Evolutionary conservation across 1,284 basidiomycete species (phyloP).

Genomic region (Inonotus hispidus): DNA sequence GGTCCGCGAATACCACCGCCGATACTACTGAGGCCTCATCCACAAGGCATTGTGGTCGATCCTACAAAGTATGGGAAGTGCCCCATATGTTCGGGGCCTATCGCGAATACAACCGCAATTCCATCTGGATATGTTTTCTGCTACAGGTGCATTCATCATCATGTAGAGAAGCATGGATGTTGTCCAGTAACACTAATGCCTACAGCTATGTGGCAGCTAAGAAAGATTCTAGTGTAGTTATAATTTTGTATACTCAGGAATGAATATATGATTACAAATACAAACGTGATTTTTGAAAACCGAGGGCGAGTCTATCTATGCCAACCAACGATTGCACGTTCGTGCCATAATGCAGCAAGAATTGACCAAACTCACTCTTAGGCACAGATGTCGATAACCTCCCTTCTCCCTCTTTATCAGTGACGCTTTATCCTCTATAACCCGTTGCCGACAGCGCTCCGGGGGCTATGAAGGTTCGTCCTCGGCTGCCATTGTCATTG

Average conservation of each 20-base stretch:
- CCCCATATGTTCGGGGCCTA: slow-evolving; percentile 70
- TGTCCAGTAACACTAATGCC: slow-evolving; percentile 87
- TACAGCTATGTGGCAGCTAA: slow-evolving; percentile 72
- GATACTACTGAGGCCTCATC: slow-evolving; percentile 66
- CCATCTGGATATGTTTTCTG: slow-evolving; percentile 95
- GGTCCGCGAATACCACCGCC: slow-evolving; percentile 74
- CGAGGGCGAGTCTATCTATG: not conserved
- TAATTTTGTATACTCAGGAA: not conserved
- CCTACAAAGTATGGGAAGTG: slow-evolving; percentile 72
- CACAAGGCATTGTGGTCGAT: slow-evolving; percentile 56
- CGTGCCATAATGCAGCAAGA: slow-evolving; percentile 5
- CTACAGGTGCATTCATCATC: slow-evolving; percentile 87
- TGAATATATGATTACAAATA: not conserved
- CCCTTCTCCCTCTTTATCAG: not conserved
- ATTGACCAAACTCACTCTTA: not conserved
- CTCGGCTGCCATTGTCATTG: not conserved
- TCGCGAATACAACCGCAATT: slow-evolving; percentile 87
- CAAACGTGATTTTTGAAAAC: not conserved
- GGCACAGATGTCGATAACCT: slow-evolving; percentile 2
- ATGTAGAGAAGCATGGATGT: slow-evolving; percentile 70
- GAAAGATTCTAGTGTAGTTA: slow-evolving; percentile 76
- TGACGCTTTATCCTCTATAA: not conserved
- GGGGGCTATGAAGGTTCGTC: slow-evolving; percentile 32
- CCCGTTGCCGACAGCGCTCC: slow-evolving; percentile 1
- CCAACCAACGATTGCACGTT: slow-evolving; percentile 10